phyloP scores from a whole-genome alignment of 345 rosid species.

The Linum lewisii region DNA sequence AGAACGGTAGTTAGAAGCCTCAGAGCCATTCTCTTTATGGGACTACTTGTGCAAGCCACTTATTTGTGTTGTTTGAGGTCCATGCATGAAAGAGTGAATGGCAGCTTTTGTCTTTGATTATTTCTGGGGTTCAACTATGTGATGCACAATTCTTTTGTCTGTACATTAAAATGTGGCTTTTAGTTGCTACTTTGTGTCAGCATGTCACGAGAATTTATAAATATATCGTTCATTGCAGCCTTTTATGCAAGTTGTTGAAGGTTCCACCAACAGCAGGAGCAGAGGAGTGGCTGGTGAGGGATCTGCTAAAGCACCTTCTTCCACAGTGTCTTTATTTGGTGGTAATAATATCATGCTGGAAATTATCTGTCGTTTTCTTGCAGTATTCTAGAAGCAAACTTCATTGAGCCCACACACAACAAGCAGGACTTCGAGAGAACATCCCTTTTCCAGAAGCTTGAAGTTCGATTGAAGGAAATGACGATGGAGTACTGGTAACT shows the following conservation, averaged over 20 bases:
- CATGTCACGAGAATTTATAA: background rate
- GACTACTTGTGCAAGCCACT: background rate
- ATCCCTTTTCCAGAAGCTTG: conserved; percentile 19
- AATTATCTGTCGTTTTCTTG: background rate
- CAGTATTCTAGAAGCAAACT: conserved; percentile 24
- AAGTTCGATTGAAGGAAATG: conserved; percentile 22
- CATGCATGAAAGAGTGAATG: background rate
- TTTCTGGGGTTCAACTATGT: no score
- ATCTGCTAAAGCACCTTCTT: background rate
- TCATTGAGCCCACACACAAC: conserved; percentile 20
- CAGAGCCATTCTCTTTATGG: background rate
- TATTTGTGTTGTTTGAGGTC: background rate
- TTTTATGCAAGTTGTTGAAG: conserved; percentile 64
- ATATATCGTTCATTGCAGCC: conserved; percentile 44
- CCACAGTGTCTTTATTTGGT: background rate
- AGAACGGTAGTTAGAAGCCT: background rate
- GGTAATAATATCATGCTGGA: background rate
- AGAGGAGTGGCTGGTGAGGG: conserved; percentile 26
- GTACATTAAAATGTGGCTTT: background rate
- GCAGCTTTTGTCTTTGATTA: no score
- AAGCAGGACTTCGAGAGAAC: conserved; percentile 30
- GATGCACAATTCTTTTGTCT: background rate
- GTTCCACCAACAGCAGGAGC: conserved; percentile 2
- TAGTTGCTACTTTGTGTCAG: background rate
- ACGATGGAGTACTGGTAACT: conserved; percentile 20